phyloP scores from a whole-genome alignment of 2,329 filamentous ascomycete species.

The Nigrospora sphaerica region DNA sequence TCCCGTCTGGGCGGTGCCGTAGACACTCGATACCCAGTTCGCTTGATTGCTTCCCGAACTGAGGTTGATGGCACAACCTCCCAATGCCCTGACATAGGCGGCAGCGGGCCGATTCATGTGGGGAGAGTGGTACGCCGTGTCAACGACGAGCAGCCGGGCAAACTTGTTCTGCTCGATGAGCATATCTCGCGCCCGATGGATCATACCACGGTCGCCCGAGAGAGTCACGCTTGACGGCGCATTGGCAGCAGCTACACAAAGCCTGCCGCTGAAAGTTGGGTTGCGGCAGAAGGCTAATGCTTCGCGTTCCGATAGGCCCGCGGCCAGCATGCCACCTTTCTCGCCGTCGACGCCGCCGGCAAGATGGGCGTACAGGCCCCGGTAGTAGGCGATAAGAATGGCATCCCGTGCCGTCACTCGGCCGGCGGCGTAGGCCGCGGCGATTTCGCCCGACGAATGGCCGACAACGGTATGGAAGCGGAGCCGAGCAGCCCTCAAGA shows the following conservation, averaged over 20 bases:
- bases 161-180: conserved; percentile 18
- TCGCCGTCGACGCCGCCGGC: conserved; percentile 13
- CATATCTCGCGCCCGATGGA: conserved; percentile 11
- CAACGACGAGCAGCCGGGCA: conserved; percentile 28
- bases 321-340: conserved; percentile 20
- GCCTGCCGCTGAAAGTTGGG: conserved; percentile 11
- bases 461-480: conserved; percentile 22
- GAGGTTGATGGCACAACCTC: conserved; percentile 18
- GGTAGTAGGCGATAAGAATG: conserved; percentile 21
- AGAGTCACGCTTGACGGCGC: conserved; percentile 18
- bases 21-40: conserved; percentile 34
- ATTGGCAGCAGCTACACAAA: conserved; percentile 20
- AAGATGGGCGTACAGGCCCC: conserved; percentile 15
- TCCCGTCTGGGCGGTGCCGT: conserved; percentile 11
- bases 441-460: conserved; percentile 23
- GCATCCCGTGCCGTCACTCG: conserved; percentile 18
- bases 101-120: conserved; percentile 33
- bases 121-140: conserved; percentile 41
- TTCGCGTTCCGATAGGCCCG: conserved; percentile 15
- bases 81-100: conserved; percentile 24
- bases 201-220: conserved; percentile 17
- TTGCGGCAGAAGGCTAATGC: conserved; percentile 14
- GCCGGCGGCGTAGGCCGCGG: conserved; percentile 22
- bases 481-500: conserved; percentile 19
- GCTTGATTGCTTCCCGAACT: conserved; percentile 13